Base-by-base conservation (phyloP, 768 basidiomycete species). In the Lepiota brunneoincarnata region DNA sequence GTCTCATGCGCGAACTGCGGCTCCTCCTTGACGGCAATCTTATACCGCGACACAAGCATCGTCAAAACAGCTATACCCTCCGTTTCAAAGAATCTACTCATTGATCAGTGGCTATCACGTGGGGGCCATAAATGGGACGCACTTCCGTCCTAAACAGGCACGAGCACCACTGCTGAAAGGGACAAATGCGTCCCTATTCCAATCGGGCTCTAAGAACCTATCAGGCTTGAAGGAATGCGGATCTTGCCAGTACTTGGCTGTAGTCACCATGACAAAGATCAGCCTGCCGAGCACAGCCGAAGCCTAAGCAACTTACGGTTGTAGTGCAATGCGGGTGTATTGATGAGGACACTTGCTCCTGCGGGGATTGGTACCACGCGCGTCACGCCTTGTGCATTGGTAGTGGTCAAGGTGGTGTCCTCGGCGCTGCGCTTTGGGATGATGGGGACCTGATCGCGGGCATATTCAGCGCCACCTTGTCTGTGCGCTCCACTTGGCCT, bases 161-260 rank as follows among this genome's bases (percentile, higher is more conserved):
- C 77, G 69, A n/a, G 72, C 60, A 28, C 75, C 75, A 67, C 36
- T 41, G 34, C 64, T 64, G 49, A 65, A 65, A 1, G 63, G 54
- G 6, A 62, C 6, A 39, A 64, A 65, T 7, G 63, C 63, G 34
- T 65, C 63, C 15, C 55, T 35, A 18, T 48, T 51, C 56, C 57
- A 62, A 21, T 56, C 59, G 2, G 53, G 39, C n/a, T 51, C 21
- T 24, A 60, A 34, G 47, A 62, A 62, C 12, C 61, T 50, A 11
- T 58, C 58, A 5, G 61, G 61, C 0, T 66, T 68, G 62, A 78
- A 80, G 9, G 49, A 54, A 18, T 72, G 43, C 1, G 78, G 78
- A 31, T 78, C 70, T 23, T 70, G 57, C 78, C 78, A 80, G 60
- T 78, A 78, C 21, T 70, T 66, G 6, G 78, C 78, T 80, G 41